Evolutionary conservation across 2,329 filamentous ascomycete genomes (phyloP).

Genomic region (Neobulgaria alba): DNA sequence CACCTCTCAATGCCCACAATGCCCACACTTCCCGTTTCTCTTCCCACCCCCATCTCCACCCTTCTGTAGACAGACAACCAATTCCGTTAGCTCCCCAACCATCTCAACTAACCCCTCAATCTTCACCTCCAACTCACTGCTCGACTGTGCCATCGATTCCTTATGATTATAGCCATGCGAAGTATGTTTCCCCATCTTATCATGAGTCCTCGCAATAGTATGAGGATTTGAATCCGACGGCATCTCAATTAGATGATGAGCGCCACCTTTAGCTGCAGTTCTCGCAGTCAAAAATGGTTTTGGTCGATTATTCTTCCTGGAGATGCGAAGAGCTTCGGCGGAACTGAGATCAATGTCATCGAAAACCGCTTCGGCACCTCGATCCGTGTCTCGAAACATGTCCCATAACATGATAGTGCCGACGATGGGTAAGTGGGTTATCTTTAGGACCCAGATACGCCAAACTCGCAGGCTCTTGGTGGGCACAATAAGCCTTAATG

Average conservation of each 20-base stretch:
- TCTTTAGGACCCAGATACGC: slow-evolving; percentile 53
- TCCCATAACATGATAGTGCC: neutral
- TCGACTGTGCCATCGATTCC: neutral
- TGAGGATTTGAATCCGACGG: neutral
- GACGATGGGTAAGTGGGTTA: slow-evolving; percentile 47
- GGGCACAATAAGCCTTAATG: slow-evolving; percentile 59
- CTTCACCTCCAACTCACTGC: no score
- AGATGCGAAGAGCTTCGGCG: neutral
- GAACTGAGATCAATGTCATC: neutral
- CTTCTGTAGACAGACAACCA: no score
- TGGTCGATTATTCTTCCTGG: neutral
- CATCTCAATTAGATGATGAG: neutral
- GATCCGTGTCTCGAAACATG: neutral
- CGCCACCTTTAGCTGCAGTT: neutral
- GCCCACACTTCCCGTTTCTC: no score
- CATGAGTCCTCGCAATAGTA: neutral
- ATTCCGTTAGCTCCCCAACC: neutral
- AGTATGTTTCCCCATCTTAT: neutral
- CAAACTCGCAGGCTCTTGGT: slow-evolving; percentile 54
- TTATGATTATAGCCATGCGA: neutral
- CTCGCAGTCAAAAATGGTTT: neutral
- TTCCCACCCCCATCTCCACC: no score
- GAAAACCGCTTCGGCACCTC: neutral
- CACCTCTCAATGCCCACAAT: no score
- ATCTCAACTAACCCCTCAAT: neutral